Evolutionary conservation across 805 yeast genomes (phyloP).

Genomic region (Peterozyma toletana): DNA sequence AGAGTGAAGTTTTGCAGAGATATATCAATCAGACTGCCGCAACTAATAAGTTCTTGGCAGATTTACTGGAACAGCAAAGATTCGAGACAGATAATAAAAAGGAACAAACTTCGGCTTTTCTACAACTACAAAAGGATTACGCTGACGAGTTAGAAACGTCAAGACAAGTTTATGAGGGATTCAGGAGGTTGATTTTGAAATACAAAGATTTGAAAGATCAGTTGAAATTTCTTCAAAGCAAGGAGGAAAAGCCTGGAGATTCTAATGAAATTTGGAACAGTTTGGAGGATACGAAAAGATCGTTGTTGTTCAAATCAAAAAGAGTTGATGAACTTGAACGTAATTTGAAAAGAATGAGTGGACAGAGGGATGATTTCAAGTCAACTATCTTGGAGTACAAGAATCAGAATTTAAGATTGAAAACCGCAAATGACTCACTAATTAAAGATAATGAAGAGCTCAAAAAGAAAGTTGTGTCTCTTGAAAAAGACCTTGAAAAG

Average conservation of each 20-base stretch:
- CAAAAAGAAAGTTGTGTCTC: not conserved
- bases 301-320: constrained; percentile 10
- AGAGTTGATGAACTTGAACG: constrained; percentile 13
- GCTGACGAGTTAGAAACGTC: constrained; percentile 21
- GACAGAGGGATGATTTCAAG: constrained; percentile 11
- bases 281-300: constrained; percentile 18
- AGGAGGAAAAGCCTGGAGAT: constrained; percentile 8
- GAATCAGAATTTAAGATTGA: constrained; percentile 6
- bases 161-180: constrained; percentile 23
- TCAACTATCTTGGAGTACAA: constrained; percentile 8
- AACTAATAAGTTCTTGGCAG: constrained; percentile 16
- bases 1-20: constrained; percentile 3
- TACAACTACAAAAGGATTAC: constrained; percentile 19
- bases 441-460: not conserved
- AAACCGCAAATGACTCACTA: constrained; percentile 4
- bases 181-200: constrained; percentile 22
- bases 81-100: constrained; percentile 3
- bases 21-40: constrained; percentile 8
- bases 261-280: constrained; percentile 15
- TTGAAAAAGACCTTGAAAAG: not conserved
- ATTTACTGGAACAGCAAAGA: constrained; percentile 14
- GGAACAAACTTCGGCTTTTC: constrained; percentile 13
- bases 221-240: not conserved
- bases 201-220: constrained; percentile 17
- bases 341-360: constrained; percentile 14